These are phyloP conservation scores for Crithidia mellificae DNA, from an alignment of 208 protist species.

Conservation along the genomic window DNA sequence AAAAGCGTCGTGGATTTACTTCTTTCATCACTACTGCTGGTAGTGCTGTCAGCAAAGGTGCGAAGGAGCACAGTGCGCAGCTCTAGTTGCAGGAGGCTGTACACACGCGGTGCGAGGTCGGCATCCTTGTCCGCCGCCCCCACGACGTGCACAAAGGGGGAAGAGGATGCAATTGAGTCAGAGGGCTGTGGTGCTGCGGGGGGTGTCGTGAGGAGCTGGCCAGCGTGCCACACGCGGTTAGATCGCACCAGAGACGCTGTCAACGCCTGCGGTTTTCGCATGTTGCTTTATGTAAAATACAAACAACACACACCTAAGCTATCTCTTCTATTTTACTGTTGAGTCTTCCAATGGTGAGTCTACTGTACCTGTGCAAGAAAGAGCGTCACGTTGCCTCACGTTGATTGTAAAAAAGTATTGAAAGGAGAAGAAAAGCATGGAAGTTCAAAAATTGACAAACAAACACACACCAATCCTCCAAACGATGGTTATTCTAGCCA, in stretches of 20 bases:
- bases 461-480: too few relatives aligned
- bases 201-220: not conserved
- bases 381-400: too few relatives aligned
- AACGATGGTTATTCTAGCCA: too few relatives aligned
- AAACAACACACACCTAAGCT: too few relatives aligned
- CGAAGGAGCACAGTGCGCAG: not conserved
- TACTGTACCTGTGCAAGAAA: too few relatives aligned
- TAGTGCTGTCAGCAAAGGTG: not conserved
- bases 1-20: too few relatives aligned
- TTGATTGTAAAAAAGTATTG: too few relatives aligned
- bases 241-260: not conserved
- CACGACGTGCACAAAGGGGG: not conserved
- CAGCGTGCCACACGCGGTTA: not conserved
- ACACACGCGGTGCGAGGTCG: conserved; percentile 5
- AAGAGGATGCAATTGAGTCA: not conserved
- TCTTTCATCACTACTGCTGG: too few relatives aligned
- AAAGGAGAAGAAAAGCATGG: too few relatives aligned
- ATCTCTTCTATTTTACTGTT: too few relatives aligned
- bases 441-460: too few relatives aligned
- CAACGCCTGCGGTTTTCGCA: conserved; percentile 21
- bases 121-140: not conserved
- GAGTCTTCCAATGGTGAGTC: too few relatives aligned
- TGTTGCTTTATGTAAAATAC: not conserved
- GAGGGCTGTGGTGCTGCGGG: not conserved
- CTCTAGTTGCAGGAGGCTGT: conserved; percentile 26